Evolutionary conservation across 1,284 basidiomycete genomes (phyloP), one percentile per base, ranked within the genome.

Genomic region (Fomitopsis palustris): DNA sequence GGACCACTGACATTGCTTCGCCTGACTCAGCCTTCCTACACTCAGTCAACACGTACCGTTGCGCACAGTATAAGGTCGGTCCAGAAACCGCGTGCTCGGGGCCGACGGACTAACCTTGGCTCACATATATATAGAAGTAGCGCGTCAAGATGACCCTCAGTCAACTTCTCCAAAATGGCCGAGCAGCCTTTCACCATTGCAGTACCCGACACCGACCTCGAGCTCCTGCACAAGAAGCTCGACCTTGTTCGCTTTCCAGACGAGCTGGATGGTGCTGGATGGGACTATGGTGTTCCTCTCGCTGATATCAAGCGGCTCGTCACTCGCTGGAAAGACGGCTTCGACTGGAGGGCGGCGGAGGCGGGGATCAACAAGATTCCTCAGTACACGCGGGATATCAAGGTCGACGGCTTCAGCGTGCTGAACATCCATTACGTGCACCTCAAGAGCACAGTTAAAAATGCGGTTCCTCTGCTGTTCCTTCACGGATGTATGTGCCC

Each of bases 341-440:
- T 74, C 38, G 71, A 81, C 65, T 81, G 81, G 80, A 72, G 75
- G 47, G 68, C 64, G 25, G 65, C 73, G 16, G 79, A 81, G 52
- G 67, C 64, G 0, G 63, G 64, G 4, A 65, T 82, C 57, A 81
- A 81, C 59, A 63, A 69, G 29, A 56, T 82, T 0, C 78, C 80
- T 9, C 77, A 77, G 71, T 81, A 77, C 64, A 81, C 76, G 1
- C 65, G 70, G n/a, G 72, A 76, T 55, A 72, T 80, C 49, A 61
- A 70, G 2, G 70, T 80, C 0, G 71, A 76, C 1, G 69, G 63
- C 4, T 76, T 75, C 45, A 75, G 71, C 0, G 61, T 64, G 2
- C 64, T 81, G 47, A 74, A 75, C 54, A 71, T 79, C 8, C 80
- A 81, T 59, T 81, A 80, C 56, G 64, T 81, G 1, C 78, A 81